Conservation (phyloP, 257 asterid genomes). For the Penstemon barbatus region DNA sequence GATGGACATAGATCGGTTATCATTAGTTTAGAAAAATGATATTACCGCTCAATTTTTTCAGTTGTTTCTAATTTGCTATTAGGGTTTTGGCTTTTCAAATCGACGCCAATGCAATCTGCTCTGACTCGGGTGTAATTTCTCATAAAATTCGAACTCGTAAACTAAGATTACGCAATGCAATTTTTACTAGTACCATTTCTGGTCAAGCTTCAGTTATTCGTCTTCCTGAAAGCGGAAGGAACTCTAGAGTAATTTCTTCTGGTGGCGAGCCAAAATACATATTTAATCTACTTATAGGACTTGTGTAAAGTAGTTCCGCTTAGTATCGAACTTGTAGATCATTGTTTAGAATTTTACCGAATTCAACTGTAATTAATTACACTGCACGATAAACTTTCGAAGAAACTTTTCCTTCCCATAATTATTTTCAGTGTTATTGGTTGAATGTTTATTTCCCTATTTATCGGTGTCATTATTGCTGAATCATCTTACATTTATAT, state of each 20-base stretch:
- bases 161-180: background rate
- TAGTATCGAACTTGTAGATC: background rate
- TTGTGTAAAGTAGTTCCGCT: constrained; percentile 8
- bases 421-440: constrained; percentile 8
- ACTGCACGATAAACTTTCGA: background rate
- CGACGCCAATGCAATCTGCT: background rate
- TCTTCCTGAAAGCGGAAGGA: background rate
- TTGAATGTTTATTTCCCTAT: constrained; percentile 2
- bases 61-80: too few relatives aligned
- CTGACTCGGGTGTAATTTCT: background rate
- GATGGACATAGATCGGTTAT: background rate
- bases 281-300: background rate
- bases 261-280: background rate
- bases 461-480: constrained; percentile 9
- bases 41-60: background rate
- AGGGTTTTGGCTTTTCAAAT: background rate
- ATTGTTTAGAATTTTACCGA: constrained; percentile 3
- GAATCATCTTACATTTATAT: constrained; percentile 16
- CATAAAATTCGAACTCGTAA: background rate
- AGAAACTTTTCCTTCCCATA: background rate
- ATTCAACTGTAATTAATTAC: background rate
- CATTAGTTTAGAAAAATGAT: background rate
- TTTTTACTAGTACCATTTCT: background rate
- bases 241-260: constrained; percentile 9
- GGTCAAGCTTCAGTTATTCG: constrained; percentile 19